Evolutionary conservation across 129 eudicot species (phyloP), one percentile per base, ranked within the genome.

Genomic region (Chrysanthemum seticuspe): DNA sequence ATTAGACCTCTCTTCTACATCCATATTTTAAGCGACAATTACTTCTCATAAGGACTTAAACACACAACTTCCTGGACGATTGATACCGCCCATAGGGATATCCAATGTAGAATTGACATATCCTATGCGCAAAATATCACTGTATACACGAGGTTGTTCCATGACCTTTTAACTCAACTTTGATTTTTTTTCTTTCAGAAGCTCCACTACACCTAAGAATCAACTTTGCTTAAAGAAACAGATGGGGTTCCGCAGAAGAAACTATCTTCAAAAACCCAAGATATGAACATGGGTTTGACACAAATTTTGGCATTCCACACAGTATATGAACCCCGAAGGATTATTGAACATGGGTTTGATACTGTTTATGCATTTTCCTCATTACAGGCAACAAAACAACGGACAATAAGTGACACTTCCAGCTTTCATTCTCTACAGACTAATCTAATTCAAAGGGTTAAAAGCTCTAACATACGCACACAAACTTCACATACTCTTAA

Each of bases 401-500:
- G 50, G 8, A 1, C 34, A 49, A 73, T 29, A 50, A 45, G 76
- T 47, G 48, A 65, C 55, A 53, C 56, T 68, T 59, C 48, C 68
- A 48, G 68, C 74, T 70, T 77, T 65, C 47, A 14, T 61, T 78
- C 70, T 27, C 70, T 27, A 78, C 40, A 12, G 10, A 21, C 9
- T 55, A 21, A 78, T 71, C 60, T 62, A 63, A 44, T 23, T 71
- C 61, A 27, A 23, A 50, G 54, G 44, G 74, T 78, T 55, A 68
- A 76, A 76, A 47, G 13, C 78, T 64, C 78, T 57, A 76, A 70
- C 67, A 62, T 19, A 70, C 25, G 47, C 60, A 71, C 67, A 71
- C 82, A 70, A 53, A 52, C 82, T 71, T 71, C 67, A 78, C 18
- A 71, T 36, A 54, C 76, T 36, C 75, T 69, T 57, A 23, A 65